Percentiles rank a stretch among this genome's conserved stretches.
Conservation (phyloP, 1,139 yeast species). For the Schwanniomyces etchellsii region DNA sequence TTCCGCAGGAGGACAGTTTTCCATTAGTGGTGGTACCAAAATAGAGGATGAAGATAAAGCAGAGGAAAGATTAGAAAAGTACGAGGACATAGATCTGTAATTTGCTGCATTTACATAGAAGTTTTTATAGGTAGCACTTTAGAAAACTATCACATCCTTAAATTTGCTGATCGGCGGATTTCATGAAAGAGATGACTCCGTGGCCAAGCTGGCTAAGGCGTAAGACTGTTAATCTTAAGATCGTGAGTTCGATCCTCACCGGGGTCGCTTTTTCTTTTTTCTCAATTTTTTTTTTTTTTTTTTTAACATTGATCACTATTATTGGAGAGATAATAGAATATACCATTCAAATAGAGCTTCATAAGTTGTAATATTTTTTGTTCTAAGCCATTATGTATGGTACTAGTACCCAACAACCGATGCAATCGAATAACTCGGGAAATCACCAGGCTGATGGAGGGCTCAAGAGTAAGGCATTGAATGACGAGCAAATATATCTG, state of each 20-base stretch:
- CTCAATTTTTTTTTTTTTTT: background rate
- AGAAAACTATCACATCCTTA: background rate
- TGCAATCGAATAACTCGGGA: too few relatives aligned
- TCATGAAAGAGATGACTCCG: slow-evolving; percentile 18
- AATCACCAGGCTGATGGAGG: too few relatives aligned
- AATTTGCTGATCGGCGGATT: background rate
- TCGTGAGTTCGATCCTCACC: slow-evolving; percentile 39
- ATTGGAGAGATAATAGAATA: slow-evolving; percentile 1
- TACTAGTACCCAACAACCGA: background rate
- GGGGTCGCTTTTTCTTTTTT: slow-evolving; percentile 19
- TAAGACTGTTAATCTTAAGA: slow-evolving; percentile 39
- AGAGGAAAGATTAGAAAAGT: slow-evolving; percentile 54
- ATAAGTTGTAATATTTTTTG: background rate
- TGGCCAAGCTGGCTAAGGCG: slow-evolving; percentile 43
- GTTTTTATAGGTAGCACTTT: background rate
- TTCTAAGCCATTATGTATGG: background rate
- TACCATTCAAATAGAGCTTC: slow-evolving; percentile 1
- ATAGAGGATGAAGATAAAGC: slow-evolving; percentile 55
- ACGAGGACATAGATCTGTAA: slow-evolving; percentile 34
- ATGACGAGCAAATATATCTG: slow-evolving; percentile 80
- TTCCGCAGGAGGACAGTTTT: slow-evolving; percentile 95
- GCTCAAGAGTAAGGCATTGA: slow-evolving; percentile 52
- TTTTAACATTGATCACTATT: background rate
- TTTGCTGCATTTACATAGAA: background rate
- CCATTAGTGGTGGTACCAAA: slow-evolving; percentile 76